Conservation (phyloP, 495 filamentous ascomycete genomes). For the Terfezia boudieri region DNA sequence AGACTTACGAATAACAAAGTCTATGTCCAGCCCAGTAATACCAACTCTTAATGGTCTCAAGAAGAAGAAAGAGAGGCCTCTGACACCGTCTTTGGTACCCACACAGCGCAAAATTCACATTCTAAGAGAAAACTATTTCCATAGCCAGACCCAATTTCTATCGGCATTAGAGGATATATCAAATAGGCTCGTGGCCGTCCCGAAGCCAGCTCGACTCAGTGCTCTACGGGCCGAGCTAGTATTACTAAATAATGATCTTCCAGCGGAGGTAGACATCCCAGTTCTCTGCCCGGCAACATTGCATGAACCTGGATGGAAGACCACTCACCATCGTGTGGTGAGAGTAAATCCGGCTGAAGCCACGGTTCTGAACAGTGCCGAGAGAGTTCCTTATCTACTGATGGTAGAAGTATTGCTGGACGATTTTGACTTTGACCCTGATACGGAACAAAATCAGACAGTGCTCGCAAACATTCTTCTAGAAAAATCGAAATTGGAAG, state of each 20-base stretch:
- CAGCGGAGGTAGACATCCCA: constrained; percentile 55
- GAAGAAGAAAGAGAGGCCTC: constrained; percentile 28
- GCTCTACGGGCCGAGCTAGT: constrained; percentile 53
- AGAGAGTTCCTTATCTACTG: constrained; percentile 52
- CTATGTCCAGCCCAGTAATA: constrained; percentile 24
- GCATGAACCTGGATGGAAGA: constrained; percentile 36
- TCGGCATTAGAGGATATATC: constrained; percentile 55
- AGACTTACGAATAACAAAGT: constrained; percentile 29
- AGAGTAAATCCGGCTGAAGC: constrained; percentile 55
- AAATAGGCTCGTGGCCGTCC: constrained; percentile 47
- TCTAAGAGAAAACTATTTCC: constrained; percentile 50
- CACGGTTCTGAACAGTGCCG: constrained; percentile 56
- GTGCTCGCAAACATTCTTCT: constrained; percentile 35
- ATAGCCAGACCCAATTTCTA: constrained; percentile 48
- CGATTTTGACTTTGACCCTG: constrained; percentile 53
- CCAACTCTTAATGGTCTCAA: constrained; percentile 28
- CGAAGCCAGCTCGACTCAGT: constrained; percentile 51
- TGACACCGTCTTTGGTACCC: constrained; percentile 33
- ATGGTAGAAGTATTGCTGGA: constrained; percentile 56
- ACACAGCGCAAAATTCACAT: constrained; percentile 35
- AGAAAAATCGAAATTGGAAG: constrained; percentile 27
- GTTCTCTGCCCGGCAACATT: constrained; percentile 48
- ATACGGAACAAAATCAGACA: constrained; percentile 37
- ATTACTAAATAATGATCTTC: constrained; percentile 47
- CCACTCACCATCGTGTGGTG: constrained; percentile 51